Base-by-base conservation (phyloP, 768 basidiomycete species). In the Termitomyces sp. region DNA sequence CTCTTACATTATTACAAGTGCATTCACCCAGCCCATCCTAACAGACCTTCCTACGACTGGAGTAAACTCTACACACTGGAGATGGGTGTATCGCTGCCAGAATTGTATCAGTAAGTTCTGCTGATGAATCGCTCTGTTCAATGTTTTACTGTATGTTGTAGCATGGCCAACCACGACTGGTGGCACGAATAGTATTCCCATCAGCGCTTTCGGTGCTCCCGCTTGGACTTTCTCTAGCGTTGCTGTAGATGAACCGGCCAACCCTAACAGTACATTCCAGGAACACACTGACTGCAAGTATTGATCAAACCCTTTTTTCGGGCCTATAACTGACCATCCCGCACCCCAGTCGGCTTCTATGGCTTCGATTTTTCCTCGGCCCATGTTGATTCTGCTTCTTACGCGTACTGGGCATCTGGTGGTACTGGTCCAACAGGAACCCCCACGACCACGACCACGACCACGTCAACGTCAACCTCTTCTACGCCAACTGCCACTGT, bases 21-120 rank as follows among this genome's bases (percentile, higher is more conserved):
- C 72, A 38, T 78, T 84, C 68, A 58, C 70, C 15, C 84, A 84
- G 2, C 84, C 85, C 0, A 73, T 76, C 17, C 71, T 88, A 50
- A 86, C 85, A 2, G 78, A 78, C 51, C 72, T 86, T 10, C 79
- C 81, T 3, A 75, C 77, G 6, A 79, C 81, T 15, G 77, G 72
- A 59, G 78, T 86, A 29, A 86, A 86, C 63, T 69, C 83, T 0
- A 86, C 85, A 2, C 83, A 86, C 64, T 87, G 85, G 85, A 86
- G 85, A 63, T 86, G 83, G 81, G 84, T 86, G 4, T 88, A 80
- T 73, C 77, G 84, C 17, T 88, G 86, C 78, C 83, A 86, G 66
- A 82, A 86, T 70, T 88, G 86, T 74, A 81, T 85, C 50, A 72
- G 84, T 85, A 69, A 61, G 79, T 77, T 34, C 36, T 17, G 8